Evolutionary conservation across 1,139 yeast species (phyloP).

Genomic region (Taphrina betulina): DNA sequence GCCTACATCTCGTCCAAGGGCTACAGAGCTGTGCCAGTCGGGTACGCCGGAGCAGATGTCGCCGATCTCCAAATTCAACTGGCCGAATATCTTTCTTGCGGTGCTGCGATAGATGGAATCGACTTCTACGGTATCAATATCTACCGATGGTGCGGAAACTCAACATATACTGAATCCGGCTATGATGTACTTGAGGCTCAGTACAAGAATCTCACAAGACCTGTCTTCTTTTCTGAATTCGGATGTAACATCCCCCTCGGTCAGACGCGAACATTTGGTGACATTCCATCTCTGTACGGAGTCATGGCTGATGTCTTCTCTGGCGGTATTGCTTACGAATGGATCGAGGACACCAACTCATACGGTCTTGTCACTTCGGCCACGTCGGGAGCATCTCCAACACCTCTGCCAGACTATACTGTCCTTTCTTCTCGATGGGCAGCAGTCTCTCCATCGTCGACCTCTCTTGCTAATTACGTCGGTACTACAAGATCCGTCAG

Average conservation of each 20-base stretch:
- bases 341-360: constrained; percentile 79
- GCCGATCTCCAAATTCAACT: constrained; percentile 68
- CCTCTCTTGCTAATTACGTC: constrained; percentile 52
- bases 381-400: constrained; percentile 46
- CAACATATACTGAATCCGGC: constrained; percentile 78
- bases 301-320: constrained; percentile 80
- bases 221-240: constrained; percentile 85
- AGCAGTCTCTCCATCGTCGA: constrained; percentile 47
- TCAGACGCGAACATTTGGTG: constrained; percentile 75
- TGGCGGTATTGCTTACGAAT: constrained; percentile 93
- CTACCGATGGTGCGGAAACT: constrained; percentile 96
- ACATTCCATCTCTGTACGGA: constrained; percentile 69
- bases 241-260: constrained; percentile 77
- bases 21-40: constrained; percentile 76
- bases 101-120: constrained; percentile 60
- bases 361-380: constrained; percentile 75
- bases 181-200: constrained; percentile 71
- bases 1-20: constrained; percentile 59
- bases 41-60: constrained; percentile 96
- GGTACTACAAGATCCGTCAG: constrained; percentile 39
- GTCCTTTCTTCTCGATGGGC: constrained; percentile 56
- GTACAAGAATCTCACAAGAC: constrained; percentile 66
- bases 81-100: constrained; percentile 79
- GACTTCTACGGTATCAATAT: constrained; percentile 93
- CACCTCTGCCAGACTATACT: constrained; percentile 55